phyloP scores from a whole-genome alignment of 192 early-diverging fungal species.

The Mortierella hygrophila region DNA sequence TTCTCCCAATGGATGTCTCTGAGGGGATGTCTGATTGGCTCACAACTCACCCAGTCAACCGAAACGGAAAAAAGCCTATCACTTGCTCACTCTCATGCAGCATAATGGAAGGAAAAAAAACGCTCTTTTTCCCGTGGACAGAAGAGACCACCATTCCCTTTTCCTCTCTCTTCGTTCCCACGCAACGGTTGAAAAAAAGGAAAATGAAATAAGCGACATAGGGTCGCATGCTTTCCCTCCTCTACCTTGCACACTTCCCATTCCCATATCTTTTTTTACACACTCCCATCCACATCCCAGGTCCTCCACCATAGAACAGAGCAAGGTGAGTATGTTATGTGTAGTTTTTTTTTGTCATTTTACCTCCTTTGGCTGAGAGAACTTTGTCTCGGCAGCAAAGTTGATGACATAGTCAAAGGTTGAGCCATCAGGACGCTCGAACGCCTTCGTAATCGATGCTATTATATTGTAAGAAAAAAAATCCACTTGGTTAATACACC shows the following conservation, averaged over 20 bases:
- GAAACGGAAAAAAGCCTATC: not conserved
- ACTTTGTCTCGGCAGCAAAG: slow-evolving; percentile 95
- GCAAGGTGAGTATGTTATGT: too few species aligned
- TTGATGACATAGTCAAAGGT: slow-evolving; percentile 95
- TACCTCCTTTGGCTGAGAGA: slow-evolving; percentile 86
- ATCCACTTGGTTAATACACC: slow-evolving; percentile 3
- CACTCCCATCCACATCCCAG: not conserved
- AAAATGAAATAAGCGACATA: not conserved
- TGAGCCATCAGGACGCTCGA: slow-evolving; percentile 73
- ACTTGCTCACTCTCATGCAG: not conserved
- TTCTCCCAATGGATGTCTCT: not conserved
- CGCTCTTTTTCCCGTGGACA: not conserved
- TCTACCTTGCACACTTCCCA: not conserved
- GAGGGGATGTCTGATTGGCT: not conserved
- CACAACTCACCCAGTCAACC: slow-evolving; percentile 1
- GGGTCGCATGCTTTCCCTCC: not conserved
- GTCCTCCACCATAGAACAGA: too few species aligned
- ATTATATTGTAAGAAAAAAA: slow-evolving; percentile 12
- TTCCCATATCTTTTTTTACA: not conserved
- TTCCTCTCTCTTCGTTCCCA: not conserved
- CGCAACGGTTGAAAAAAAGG: not conserved
- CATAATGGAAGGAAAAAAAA: not conserved
- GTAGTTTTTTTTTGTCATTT: not conserved
- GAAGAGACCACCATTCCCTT: not conserved
- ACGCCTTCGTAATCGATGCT: slow-evolving; percentile 82